Conservation (phyloP, 2,329 filamentous ascomycete genomes). For the Rutstroemia sp. region DNA sequence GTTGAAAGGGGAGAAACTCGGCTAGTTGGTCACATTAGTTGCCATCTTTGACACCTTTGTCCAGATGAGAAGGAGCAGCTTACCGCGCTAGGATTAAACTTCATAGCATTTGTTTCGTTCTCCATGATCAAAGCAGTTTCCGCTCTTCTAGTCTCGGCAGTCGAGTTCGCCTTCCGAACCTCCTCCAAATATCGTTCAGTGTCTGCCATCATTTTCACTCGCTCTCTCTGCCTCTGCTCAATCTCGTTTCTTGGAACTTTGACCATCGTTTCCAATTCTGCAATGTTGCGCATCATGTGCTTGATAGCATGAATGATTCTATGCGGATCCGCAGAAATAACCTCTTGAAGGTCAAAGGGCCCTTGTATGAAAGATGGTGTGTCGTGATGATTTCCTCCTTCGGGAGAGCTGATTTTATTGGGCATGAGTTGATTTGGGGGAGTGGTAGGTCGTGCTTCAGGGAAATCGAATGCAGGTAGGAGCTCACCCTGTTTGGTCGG, state of each 20-base stretch:
- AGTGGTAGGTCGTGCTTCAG: background rate
- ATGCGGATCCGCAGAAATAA: constrained; percentile 1
- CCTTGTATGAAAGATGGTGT: constrained; percentile 7
- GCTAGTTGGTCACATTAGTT: background rate
- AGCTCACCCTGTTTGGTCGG: background rate
- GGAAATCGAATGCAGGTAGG: background rate
- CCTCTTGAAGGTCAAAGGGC: background rate
- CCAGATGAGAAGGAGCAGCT: background rate
- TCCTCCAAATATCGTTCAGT: background rate
- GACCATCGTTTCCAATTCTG: background rate
- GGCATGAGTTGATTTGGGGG: background rate
- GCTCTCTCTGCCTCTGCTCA: background rate
- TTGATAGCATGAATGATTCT: constrained; percentile 6
- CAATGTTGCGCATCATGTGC: constrained; percentile 5
- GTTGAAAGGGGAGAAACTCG: background rate
- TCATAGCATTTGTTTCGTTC: background rate
- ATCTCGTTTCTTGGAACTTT: background rate
- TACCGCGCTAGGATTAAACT: constrained; percentile 6
- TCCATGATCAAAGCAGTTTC: background rate
- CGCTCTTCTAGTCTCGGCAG: background rate
- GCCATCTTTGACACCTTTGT: background rate
- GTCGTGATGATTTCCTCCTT: constrained; percentile 1
- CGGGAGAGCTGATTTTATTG: background rate
- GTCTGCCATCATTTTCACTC: background rate
- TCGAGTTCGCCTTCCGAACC: background rate